Conservation (phyloP, 2,329 filamentous ascomycete genomes). For the Diaporthe citriasiana region DNA sequence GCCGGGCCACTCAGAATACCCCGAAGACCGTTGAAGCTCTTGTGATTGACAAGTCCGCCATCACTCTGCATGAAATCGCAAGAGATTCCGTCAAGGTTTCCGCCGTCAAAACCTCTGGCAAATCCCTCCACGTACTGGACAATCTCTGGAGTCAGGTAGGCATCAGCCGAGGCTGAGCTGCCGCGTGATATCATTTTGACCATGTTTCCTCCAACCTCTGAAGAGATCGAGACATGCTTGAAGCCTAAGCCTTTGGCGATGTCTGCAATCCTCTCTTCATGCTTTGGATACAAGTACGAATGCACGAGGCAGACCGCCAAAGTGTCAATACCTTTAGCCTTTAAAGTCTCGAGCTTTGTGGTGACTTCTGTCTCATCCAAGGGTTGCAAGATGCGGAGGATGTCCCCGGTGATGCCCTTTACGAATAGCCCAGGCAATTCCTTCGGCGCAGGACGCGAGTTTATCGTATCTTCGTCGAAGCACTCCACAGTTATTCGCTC, state of each 20-base stretch:
- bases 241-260: conserved; percentile 72
- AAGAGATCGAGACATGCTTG: conserved; percentile 75
- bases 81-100: conserved; percentile 59
- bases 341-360: conserved; percentile 55
- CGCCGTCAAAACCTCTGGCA: conserved; percentile 73
- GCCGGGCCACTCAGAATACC: conserved; percentile 78
- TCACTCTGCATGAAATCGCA: conserved; percentile 77
- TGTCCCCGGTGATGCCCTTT: conserved; percentile 66
- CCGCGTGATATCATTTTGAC: conserved; percentile 75
- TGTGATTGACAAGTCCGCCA: conserved; percentile 62
- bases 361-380: conserved; percentile 58
- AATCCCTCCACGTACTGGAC: conserved; percentile 78
- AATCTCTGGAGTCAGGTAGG: conserved; percentile 80
- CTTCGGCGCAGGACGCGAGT: conserved; percentile 62
- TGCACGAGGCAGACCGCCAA: conserved; percentile 73
- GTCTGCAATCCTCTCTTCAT: conserved; percentile 73
- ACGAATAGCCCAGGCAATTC: conserved; percentile 59
- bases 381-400: conserved; percentile 71
- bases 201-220: conserved; percentile 79
- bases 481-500: conserved; percentile 81
- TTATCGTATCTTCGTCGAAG: conserved; percentile 63
- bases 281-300: conserved; percentile 76
- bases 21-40: conserved; percentile 73
- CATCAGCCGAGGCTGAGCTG: conserved; percentile 78
- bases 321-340: conserved; percentile 68